A percentile compares a stretch with the other conserved stretches of the same genome.
Conservation (phyloP, 2,329 filamentous ascomycete genomes). For the Diaporthe velutina region DNA sequence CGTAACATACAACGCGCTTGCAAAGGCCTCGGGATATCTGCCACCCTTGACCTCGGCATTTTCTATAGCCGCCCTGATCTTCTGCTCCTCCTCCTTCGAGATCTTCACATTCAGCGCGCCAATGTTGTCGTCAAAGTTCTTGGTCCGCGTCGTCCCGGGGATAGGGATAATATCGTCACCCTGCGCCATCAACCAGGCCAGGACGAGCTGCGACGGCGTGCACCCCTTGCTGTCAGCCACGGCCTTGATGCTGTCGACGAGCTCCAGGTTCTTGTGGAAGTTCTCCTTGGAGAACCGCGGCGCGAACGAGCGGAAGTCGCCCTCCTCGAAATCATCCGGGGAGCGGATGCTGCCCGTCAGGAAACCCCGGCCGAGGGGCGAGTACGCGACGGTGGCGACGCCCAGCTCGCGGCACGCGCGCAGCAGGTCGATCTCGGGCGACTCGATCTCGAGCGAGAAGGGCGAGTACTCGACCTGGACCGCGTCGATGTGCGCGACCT, state of each 20-base stretch:
- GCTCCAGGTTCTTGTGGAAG: constrained; percentile 61
- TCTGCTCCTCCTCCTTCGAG: constrained; percentile 30
- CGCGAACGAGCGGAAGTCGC: constrained; percentile 49
- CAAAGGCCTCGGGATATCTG: constrained; percentile 7
- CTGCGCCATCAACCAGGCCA: constrained; percentile 68
- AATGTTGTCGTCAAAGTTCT: constrained; percentile 59
- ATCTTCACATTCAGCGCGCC: constrained; percentile 25
- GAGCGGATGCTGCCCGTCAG: constrained; percentile 56
- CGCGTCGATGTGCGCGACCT: constrained; percentile 61
- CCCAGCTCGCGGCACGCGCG: constrained; percentile 61
- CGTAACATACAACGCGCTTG: background rate
- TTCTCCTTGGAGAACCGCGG: constrained; percentile 61
- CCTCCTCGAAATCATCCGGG: constrained; percentile 52
- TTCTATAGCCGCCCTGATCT: constrained; percentile 30
- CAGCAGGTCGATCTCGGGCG: constrained; percentile 52
- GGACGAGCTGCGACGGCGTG: constrained; percentile 64
- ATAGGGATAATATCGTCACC: constrained; percentile 63
- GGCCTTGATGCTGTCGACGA: constrained; percentile 46
- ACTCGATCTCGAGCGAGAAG: constrained; percentile 63
- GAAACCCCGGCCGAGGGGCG: constrained; percentile 57
- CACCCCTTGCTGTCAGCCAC: constrained; percentile 51
- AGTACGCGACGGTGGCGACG: constrained; percentile 56
- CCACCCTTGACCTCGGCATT: constrained; percentile 11
- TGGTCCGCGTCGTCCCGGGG: constrained; percentile 60
- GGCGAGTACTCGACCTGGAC: constrained; percentile 68